A percentile compares a stretch with the other conserved stretches of the same genome.
These are phyloP conservation scores for Metschnikowia amazonensis DNA, from an alignment of 805 yeast species.

Conservation along the genomic window DNA sequence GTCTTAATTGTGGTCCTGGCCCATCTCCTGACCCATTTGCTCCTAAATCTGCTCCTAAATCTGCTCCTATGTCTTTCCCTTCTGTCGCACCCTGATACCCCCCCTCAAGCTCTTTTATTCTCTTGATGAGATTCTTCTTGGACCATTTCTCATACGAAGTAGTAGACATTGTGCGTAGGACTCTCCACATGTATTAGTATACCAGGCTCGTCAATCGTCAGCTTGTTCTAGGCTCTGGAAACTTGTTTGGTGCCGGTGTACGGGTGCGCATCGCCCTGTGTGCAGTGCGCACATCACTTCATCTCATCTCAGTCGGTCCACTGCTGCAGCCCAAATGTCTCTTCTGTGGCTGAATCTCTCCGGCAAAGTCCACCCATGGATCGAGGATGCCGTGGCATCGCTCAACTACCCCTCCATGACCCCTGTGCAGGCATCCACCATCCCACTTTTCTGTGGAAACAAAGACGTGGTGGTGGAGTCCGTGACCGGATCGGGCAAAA, in stretches of 20 bases:
- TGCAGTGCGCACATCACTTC: neutral
- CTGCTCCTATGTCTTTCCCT: too few species aligned
- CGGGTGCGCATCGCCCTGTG: neutral
- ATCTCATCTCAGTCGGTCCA: neutral
- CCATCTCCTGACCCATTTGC: too few species aligned
- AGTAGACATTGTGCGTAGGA: slow-evolving; percentile 2
- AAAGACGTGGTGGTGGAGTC: slow-evolving; percentile 97
- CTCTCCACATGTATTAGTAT: slow-evolving; percentile 1
- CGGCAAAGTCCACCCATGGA: slow-evolving; percentile 62
- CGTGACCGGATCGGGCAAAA: slow-evolving; percentile 97
- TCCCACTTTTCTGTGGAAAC: slow-evolving; percentile 76
- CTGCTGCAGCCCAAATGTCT: slow-evolving; percentile 22
- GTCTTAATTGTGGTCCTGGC: too few species aligned
- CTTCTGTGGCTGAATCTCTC: slow-evolving; percentile 59
- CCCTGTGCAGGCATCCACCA: slow-evolving; percentile 93
- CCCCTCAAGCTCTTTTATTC: slow-evolving; percentile 54
- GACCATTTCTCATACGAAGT: slow-evolving; percentile 54
- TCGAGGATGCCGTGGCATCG: slow-evolving; percentile 64
- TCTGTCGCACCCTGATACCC: neutral
- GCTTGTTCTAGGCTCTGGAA: neutral
- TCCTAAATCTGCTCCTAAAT: too few species aligned
- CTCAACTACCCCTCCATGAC: slow-evolving; percentile 83
- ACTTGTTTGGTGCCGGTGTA: neutral
- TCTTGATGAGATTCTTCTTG: slow-evolving; percentile 57
- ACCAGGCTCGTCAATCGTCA: neutral